Percentiles rank a stretch among this genome's conserved stretches.
These are phyloP conservation scores for Echium plantagineum DNA, from an alignment of 257 asterid genomes.

Conservation along the genomic window DNA sequence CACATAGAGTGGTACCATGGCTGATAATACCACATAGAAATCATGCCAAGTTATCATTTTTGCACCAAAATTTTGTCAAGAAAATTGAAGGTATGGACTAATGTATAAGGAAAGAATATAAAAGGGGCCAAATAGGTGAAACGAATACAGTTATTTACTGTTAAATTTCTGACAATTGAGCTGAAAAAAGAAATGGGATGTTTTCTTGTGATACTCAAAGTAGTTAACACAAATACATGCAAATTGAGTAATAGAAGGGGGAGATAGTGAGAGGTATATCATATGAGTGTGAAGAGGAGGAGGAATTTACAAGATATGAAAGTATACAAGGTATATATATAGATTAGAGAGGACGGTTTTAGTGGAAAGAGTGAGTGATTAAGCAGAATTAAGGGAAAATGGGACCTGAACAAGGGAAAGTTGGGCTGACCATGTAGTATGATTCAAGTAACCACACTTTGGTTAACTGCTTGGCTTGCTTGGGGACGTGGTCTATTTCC, in stretches of 20 bases:
- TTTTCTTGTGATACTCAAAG: slow-evolving; percentile 7
- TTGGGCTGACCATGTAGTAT: slow-evolving; percentile 10
- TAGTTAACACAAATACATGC: neutral
- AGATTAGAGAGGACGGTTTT: neutral
- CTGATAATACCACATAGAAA: slow-evolving; percentile 69
- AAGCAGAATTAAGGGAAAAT: neutral
- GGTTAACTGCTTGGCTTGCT: slow-evolving; percentile 2
- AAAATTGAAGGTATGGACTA: neutral
- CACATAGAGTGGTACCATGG: slow-evolving; percentile 74
- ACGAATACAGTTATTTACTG: slow-evolving; percentile 30
- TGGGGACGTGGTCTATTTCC: slow-evolving; percentile 15
- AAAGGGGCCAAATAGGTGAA: slow-evolving; percentile 12
- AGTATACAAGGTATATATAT: neutral
- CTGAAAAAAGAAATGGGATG: slow-evolving; percentile 10
- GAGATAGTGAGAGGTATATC: too few species aligned
- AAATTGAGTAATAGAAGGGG: neutral
- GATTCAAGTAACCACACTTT: slow-evolving; percentile 10
- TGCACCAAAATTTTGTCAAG: neutral
- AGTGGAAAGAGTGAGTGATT: neutral
- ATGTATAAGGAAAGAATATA: slow-evolving; percentile 2
- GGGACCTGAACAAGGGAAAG: slow-evolving; percentile 8
- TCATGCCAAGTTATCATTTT: slow-evolving; percentile 75
- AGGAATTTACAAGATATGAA: neutral
- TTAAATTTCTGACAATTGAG: slow-evolving; percentile 25
- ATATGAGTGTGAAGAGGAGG: neutral